phyloP scores from a whole-genome alignment of 768 basidiomycete species.

The Rhodotorula paludigena region DNA sequence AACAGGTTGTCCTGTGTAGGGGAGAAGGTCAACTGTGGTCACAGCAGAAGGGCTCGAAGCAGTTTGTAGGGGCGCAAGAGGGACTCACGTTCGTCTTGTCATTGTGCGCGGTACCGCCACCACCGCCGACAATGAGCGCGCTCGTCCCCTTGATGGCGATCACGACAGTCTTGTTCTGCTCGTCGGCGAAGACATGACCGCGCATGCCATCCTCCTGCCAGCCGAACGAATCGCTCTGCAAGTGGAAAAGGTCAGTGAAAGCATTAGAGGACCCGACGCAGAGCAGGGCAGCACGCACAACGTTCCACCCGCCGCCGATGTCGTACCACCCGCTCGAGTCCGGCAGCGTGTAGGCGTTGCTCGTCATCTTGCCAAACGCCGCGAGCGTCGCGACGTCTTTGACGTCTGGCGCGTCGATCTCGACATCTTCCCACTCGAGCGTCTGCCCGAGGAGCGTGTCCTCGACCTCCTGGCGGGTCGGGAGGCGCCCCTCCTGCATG shows the following conservation, averaged over 20 bases:
- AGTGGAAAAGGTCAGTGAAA: no score
- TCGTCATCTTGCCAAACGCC: slow-evolving; percentile 80
- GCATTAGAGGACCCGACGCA: slow-evolving; percentile 11
- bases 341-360: slow-evolving; percentile 67
- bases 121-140: slow-evolving; percentile 49
- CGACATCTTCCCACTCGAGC: slow-evolving; percentile 59
- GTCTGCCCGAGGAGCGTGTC: slow-evolving; percentile 6
- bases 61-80: no score
- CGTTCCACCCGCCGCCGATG: slow-evolving; percentile 54
- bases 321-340: slow-evolving; percentile 66
- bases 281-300: slow-evolving; percentile 48
- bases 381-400: slow-evolving; percentile 66
- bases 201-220: slow-evolving; percentile 92
- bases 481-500: neutral
- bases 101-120: slow-evolving; percentile 64
- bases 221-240: slow-evolving; percentile 68
- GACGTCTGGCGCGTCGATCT: slow-evolving; percentile 59
- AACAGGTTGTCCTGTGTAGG: slow-evolving; percentile 68
- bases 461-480: neutral
- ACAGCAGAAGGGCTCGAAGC: no score
- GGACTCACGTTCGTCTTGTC: slow-evolving; percentile 71
- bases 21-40: neutral
- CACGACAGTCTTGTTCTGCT: slow-evolving; percentile 77
- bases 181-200: slow-evolving; percentile 82
- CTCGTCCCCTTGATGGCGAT: slow-evolving; percentile 93